phyloP scores from a whole-genome alignment of 352 stramenopile genomes.

The Phytophthora capsici region DNA sequence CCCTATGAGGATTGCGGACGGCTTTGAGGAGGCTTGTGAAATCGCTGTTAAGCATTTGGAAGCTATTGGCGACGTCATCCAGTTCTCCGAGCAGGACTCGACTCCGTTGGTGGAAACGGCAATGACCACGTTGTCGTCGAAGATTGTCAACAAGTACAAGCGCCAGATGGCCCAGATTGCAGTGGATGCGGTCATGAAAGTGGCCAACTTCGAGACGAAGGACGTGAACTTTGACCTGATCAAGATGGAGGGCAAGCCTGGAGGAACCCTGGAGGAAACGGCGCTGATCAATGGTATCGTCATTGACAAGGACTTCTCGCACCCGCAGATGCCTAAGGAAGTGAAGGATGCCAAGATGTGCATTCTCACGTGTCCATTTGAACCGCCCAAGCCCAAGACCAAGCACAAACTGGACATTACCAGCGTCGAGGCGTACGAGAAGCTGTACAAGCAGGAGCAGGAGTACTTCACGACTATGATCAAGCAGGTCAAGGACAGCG shows the following conservation, averaged over 20 bases:
- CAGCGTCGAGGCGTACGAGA: constrained; percentile 97
- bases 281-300: constrained; percentile 99
- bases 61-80: constrained; percentile 95
- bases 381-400: constrained; percentile 99
- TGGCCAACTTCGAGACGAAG: constrained; percentile 98
- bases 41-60: constrained; percentile 96
- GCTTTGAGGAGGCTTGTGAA: constrained; percentile 98
- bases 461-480: constrained; percentile 99
- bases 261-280: constrained; percentile 97
- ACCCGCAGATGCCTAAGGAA: constrained; percentile 98
- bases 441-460: constrained; percentile 97
- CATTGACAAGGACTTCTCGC: constrained; percentile 99
- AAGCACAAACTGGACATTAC: constrained; percentile 98
- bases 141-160: constrained; percentile 99
- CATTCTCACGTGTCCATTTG: constrained; percentile 99
- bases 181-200: constrained; percentile 97
- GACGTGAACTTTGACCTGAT: constrained; percentile 99
- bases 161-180: constrained; percentile 99
- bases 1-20: constrained; percentile 98
- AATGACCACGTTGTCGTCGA: constrained; percentile 98
- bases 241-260: constrained; percentile 99
- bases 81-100: constrained; percentile 96
- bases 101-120: constrained; percentile 96
- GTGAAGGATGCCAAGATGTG: constrained; percentile 98
- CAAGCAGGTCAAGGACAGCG: constrained; percentile 98